These are phyloP conservation scores for Boletus fagicola DNA, from an alignment of 768 basidiomycete genomes.

Conservation along the genomic window DNA sequence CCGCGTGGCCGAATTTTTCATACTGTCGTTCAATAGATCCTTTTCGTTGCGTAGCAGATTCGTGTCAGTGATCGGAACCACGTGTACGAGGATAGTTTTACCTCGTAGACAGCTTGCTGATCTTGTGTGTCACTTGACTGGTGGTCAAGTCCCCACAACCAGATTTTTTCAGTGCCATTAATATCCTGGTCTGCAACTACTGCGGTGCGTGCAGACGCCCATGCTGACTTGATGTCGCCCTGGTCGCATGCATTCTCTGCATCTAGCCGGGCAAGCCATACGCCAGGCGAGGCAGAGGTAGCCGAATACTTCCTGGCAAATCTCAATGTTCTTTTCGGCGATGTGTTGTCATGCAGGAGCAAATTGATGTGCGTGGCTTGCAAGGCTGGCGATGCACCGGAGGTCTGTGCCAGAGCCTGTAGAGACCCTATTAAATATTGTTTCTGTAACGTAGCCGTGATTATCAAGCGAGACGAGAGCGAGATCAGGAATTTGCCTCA, in stretches of 20 bases:
- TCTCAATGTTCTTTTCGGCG: constrained; percentile 37
- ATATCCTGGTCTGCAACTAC: constrained; percentile 28
- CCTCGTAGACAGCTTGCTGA: constrained; percentile 35
- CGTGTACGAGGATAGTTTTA: constrained; percentile 8
- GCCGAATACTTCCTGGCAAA: constrained; percentile 49
- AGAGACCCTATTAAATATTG: constrained; percentile 51
- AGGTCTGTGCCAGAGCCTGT: constrained; percentile 32
- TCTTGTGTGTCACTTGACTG: constrained; percentile 15
- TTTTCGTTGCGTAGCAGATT: constrained; percentile 21
- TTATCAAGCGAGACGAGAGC: background rate
- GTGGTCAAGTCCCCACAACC: constrained; percentile 53
- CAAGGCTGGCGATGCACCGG: constrained; percentile 27
- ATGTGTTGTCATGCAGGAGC: constrained; percentile 25
- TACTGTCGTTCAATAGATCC: constrained; percentile 47
- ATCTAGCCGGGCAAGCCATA: constrained; percentile 56
- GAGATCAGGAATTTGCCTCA: constrained; percentile 16
- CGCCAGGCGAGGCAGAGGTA: constrained; percentile 35
- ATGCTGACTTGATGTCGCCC: constrained; percentile 34
- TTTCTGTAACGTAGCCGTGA: constrained; percentile 39
- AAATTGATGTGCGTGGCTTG: constrained; percentile 39
- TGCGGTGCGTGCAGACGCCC: constrained; percentile 44
- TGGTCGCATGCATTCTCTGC: constrained; percentile 37
- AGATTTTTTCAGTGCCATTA: constrained; percentile 39
- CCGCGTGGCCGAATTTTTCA: constrained; percentile 39
- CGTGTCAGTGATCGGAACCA: background rate